Evolutionary conservation across 1,284 basidiomycete species (phyloP).

Genomic region (Pseudozyma thailandica): DNA sequence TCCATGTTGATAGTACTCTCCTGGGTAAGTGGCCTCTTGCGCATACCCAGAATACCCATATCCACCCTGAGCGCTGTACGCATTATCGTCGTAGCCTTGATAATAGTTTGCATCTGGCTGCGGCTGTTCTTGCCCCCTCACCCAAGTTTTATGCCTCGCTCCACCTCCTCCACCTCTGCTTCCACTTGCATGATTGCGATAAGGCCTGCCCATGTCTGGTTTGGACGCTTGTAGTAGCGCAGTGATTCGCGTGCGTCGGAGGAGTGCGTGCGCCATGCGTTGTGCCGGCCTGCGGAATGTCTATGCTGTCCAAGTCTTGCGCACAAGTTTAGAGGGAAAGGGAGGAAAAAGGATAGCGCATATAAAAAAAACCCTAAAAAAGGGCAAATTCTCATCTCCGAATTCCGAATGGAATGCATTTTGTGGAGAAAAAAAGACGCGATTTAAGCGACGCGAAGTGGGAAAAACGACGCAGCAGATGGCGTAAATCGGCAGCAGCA

Average conservation of each 20-base stretch:
- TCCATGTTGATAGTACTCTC: conserved; percentile 2
- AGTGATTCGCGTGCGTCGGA: background rate
- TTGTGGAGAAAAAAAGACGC: no score
- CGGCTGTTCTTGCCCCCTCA: background rate
- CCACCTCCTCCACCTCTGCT: background rate
- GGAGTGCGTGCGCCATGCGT: background rate
- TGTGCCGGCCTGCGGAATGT: no score
- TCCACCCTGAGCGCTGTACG: no score
- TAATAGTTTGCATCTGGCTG: background rate
- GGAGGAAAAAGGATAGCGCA: no score
- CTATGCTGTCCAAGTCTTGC: no score
- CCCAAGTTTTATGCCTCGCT: background rate
- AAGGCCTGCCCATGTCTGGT: background rate
- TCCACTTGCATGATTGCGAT: background rate
- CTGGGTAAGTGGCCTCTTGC: conserved; percentile 1
- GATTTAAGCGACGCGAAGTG: background rate
- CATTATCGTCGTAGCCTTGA: background rate
- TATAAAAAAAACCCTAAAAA: background rate
- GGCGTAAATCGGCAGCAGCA: background rate
- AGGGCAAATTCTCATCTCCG: background rate
- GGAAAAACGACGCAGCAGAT: background rate
- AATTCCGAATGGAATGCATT: conserved; percentile 2
- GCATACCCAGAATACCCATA: background rate
- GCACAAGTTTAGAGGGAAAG: no score
- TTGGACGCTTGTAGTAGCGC: background rate